Evolutionary conservation across 371 early-diverging fungal genomes (phyloP).

Genomic region (Apophysomyces elegans): DNA sequence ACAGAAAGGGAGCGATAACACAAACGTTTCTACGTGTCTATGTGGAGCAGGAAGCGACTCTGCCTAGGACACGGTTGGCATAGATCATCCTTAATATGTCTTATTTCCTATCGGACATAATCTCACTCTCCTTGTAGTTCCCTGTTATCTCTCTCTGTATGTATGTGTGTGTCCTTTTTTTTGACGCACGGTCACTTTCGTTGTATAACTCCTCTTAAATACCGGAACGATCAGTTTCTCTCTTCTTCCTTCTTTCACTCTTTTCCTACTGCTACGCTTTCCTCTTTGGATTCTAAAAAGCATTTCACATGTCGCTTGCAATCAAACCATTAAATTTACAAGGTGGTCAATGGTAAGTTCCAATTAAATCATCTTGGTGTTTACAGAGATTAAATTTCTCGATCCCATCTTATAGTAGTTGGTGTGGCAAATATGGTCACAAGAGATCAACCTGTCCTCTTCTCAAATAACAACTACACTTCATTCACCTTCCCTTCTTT

Average conservation of each 20-base stretch:
- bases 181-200: neutral
- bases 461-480: neutral
- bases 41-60: too few relatives aligned
- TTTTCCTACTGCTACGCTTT: neutral
- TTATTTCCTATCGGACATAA: too few relatives aligned
- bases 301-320: constrained; percentile 3
- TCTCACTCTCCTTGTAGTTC: too few relatives aligned
- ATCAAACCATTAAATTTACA: constrained; percentile 17
- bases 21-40: too few relatives aligned
- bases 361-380: neutral
- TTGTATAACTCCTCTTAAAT: neutral
- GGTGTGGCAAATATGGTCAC: constrained; percentile 17
- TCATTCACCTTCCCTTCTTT: neutral
- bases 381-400: neutral
- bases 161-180: too few relatives aligned
- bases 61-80: too few relatives aligned
- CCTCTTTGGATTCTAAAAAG: neutral
- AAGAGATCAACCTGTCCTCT: constrained; percentile 12
- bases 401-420: neutral
- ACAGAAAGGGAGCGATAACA: too few relatives aligned
- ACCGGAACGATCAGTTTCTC: neutral
- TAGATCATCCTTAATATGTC: too few relatives aligned
- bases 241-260: neutral
- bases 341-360: constrained; percentile 17
- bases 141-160: too few relatives aligned